These are phyloP conservation scores for Cyclospora cayetanensis DNA, from an alignment of 169 alveolate species.

Conservation along the genomic window DNA sequence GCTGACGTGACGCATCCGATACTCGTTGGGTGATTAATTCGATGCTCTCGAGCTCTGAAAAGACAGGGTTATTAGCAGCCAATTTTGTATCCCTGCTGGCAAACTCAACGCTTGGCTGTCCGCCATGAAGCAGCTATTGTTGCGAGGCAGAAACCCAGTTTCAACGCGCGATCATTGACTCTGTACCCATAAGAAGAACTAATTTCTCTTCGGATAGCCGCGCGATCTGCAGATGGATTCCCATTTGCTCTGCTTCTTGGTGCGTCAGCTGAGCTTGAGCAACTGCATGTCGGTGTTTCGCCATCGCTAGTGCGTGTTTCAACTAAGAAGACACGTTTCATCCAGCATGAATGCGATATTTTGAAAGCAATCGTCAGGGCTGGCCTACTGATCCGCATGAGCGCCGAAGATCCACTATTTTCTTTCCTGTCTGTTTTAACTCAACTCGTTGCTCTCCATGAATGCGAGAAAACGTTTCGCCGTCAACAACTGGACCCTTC, in stretches of 20 bases:
- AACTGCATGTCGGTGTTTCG: neutral
- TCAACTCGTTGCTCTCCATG: neutral
- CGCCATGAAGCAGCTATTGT: too few species aligned
- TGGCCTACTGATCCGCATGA: neutral
- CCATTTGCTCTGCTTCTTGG: neutral
- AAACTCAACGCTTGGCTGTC: too few species aligned
- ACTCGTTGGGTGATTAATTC: neutral
- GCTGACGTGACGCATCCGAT: neutral
- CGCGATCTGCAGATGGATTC: neutral
- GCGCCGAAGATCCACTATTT: slow-evolving; percentile 3
- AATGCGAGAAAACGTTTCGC: neutral
- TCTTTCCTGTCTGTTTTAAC: neutral
- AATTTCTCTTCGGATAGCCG: neutral
- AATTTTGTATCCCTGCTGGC: too few species aligned
- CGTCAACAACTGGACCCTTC: neutral
- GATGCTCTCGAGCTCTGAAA: neutral
- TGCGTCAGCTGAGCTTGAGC: slow-evolving; percentile 2
- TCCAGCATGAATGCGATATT: neutral
- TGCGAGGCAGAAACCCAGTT: too few species aligned
- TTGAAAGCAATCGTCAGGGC: too few species aligned
- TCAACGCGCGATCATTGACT: too few species aligned
- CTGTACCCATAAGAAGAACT: neutral
- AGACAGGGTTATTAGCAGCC: neutral
- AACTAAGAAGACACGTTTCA: neutral
- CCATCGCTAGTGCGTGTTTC: neutral